A percentile compares a stretch with the other conserved stretches of the same genome.
These are phyloP conservation scores for Tephrocybe sp. DNA, from an alignment of 768 basidiomycete species.

Conservation along the genomic window DNA sequence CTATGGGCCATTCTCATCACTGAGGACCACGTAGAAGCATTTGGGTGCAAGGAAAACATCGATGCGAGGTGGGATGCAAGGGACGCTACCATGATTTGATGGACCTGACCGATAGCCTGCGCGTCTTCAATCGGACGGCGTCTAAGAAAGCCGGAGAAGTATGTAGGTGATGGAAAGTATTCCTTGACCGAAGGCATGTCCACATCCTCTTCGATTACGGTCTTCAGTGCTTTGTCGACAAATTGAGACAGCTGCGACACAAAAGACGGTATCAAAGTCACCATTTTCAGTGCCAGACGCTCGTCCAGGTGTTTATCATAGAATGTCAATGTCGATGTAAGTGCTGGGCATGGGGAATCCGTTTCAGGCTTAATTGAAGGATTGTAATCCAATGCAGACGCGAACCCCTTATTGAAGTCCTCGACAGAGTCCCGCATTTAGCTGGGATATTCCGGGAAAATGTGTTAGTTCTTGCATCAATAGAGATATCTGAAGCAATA, in stretches of 20 bases:
- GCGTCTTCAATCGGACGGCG: not conserved
- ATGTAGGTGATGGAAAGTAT: not conserved
- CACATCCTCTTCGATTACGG: not conserved
- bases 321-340: not conserved
- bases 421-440: not conserved
- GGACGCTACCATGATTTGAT: not conserved
- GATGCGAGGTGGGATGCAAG: conserved; percentile 2
- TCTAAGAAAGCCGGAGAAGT: not conserved
- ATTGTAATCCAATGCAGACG: not conserved
- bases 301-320: conserved; percentile 11
- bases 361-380: not conserved
- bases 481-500: too few relatives aligned
- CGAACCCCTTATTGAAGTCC: not conserved
- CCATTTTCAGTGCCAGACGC: conserved; percentile 1
- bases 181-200: not conserved
- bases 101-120: not conserved
- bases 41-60: conserved; percentile 5
- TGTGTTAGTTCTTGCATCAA: too few relatives aligned
- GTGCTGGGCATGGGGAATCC: not conserved
- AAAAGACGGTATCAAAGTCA: not conserved
- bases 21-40: not conserved
- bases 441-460: not conserved
- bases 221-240: not conserved
- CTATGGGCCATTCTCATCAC: not conserved
- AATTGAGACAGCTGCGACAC: not conserved